Conservation (phyloP, 257 asterid genomes). For the Salvia hispanica region DNA sequence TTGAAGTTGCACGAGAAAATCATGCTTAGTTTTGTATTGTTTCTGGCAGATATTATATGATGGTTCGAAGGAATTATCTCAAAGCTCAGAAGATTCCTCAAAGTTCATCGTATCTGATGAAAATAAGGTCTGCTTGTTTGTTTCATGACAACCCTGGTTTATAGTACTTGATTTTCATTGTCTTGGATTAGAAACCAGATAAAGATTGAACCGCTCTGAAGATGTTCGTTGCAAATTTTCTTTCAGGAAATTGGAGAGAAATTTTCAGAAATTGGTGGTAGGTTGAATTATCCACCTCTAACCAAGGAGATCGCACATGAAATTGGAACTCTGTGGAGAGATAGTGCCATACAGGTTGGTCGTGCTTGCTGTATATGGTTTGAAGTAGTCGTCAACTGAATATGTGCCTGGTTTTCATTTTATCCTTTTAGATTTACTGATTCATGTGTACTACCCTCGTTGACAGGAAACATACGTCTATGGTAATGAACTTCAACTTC, state of each 20-base stretch:
- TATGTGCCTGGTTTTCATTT: slow-evolving; percentile 5
- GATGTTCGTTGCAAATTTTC: slow-evolving; percentile 9
- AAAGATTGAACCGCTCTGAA: slow-evolving; percentile 18
- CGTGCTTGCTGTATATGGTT: slow-evolving; percentile 23
- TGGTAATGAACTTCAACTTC: slow-evolving; percentile 93
- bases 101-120: slow-evolving; percentile 68
- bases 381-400: slow-evolving; percentile 12
- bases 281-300: slow-evolving; percentile 74
- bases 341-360: slow-evolving; percentile 85
- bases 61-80: slow-evolving; percentile 89
- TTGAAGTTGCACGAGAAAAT: slow-evolving; percentile 21
- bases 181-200: slow-evolving; percentile 6
- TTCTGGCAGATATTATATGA: slow-evolving; percentile 72
- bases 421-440: slow-evolving; percentile 2
- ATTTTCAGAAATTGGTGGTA: slow-evolving; percentile 85
- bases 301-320: slow-evolving; percentile 73
- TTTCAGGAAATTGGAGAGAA: slow-evolving; percentile 82
- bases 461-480: slow-evolving; percentile 77
- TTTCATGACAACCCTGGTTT: slow-evolving; percentile 8
- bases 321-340: slow-evolving; percentile 84
- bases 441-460: slow-evolving; percentile 34
- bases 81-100: slow-evolving; percentile 58
- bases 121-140: slow-evolving; percentile 63
- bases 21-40: slow-evolving; percentile 28
- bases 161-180: slow-evolving; percentile 10